Evolutionary conservation across 2,329 filamentous ascomycete species (phyloP).

Genomic region (Colletotrichum tropicicola): DNA sequence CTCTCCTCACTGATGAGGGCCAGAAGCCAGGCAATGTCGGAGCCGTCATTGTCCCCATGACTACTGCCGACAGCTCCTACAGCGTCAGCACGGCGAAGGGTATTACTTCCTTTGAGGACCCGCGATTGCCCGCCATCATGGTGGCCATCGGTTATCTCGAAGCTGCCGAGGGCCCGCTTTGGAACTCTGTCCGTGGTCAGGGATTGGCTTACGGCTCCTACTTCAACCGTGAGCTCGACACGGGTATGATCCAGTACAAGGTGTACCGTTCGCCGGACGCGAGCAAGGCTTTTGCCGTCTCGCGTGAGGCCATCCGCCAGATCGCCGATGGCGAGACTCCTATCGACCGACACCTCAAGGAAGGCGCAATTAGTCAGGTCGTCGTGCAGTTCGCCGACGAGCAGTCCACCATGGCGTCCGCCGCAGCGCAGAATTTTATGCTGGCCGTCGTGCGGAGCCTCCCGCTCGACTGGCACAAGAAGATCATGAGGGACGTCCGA

Average conservation of each 20-base stretch:
- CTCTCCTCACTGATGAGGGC: conserved; percentile 80
- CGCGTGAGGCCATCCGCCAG: conserved; percentile 76
- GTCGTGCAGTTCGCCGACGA: conserved; percentile 89
- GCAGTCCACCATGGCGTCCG: conserved; percentile 83
- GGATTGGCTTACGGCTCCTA: conserved; percentile 91
- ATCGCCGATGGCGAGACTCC: conserved; percentile 76
- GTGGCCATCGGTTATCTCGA: conserved; percentile 93
- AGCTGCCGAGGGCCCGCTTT: conserved; percentile 91
- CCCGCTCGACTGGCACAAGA: conserved; percentile 79
- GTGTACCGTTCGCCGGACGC: conserved; percentile 92
- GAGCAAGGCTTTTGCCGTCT: conserved; percentile 84
- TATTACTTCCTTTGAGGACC: conserved; percentile 78
- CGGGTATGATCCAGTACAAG: conserved; percentile 82
- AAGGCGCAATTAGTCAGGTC: conserved; percentile 90
- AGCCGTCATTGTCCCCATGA: conserved; percentile 86
- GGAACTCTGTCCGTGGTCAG: conserved; percentile 91
- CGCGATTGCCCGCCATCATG: conserved; percentile 82
- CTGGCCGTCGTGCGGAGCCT: conserved; percentile 81
- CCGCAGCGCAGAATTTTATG: conserved; percentile 85
- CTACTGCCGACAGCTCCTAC: conserved; percentile 92
- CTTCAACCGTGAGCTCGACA: conserved; percentile 81
- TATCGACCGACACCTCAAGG: conserved; percentile 84
- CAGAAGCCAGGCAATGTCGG: conserved; percentile 77
- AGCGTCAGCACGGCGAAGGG: conserved; percentile 80
- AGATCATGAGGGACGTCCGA: conserved; percentile 80